These are phyloP conservation scores for Psilocybe cubensis DNA, from an alignment of 768 basidiomycete genomes.

Conservation along the genomic window DNA sequence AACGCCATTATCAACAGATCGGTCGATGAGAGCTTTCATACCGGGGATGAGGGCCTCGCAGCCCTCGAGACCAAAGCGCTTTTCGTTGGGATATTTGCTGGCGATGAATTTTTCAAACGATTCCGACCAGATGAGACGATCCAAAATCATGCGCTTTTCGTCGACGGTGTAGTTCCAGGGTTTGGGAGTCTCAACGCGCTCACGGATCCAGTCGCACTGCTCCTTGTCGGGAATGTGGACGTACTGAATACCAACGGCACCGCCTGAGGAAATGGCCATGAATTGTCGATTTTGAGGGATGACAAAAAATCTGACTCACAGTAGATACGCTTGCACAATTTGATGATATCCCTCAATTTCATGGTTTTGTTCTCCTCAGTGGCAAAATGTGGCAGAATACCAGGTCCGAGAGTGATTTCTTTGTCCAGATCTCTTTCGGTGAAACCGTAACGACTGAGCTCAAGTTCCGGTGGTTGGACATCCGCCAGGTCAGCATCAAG, in stretches of 20 bases:
- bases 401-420: constrained; percentile 92
- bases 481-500: constrained; percentile 85
- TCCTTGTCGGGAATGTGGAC: constrained; percentile 98
- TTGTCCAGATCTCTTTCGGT: constrained; percentile 93
- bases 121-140: constrained; percentile 99
- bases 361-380: constrained; percentile 85
- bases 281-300: background rate
- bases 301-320: constrained; percentile 56
- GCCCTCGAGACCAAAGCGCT: constrained; percentile 98
- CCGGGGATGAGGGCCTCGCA: constrained; percentile 97
- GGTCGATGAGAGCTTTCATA: constrained; percentile 99
- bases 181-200: constrained; percentile 92
- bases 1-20: constrained; percentile 94
- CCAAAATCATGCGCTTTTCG: constrained; percentile 98
- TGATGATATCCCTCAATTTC: constrained; percentile 91
- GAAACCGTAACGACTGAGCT: constrained; percentile 94
- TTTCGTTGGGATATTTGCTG: constrained; percentile 99
- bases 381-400: constrained; percentile 95
- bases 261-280: constrained; percentile 51
- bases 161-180: constrained; percentile 98
- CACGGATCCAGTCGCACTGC: constrained; percentile 99
- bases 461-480: constrained; percentile 84
- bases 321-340: constrained; percentile 89
- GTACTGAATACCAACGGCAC: constrained; percentile 89
- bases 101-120: constrained; percentile 99